phyloP scores from a whole-genome alignment of 2,329 filamentous ascomycete genomes.

The Didymella arachidicola region DNA sequence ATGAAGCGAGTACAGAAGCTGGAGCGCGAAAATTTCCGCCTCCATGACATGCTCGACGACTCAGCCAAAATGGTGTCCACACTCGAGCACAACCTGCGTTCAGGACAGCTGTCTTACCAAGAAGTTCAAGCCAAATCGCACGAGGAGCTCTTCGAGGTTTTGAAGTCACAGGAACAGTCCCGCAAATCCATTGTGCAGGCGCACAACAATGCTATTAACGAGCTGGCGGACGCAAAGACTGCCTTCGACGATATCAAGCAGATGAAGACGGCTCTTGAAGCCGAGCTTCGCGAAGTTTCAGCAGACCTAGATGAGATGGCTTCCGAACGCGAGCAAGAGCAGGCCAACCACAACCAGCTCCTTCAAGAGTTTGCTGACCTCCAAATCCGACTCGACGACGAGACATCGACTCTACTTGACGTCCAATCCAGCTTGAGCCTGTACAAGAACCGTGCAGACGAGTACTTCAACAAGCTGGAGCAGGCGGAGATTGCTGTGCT shows the following conservation, averaged over 20 bases:
- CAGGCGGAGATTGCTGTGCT: constrained; percentile 95
- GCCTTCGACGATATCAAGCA: constrained; percentile 89
- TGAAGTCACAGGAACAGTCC: constrained; percentile 92
- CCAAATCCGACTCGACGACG: constrained; percentile 89
- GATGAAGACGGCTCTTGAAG: constrained; percentile 78
- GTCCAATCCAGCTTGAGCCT: constrained; percentile 82
- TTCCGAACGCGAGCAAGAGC: constrained; percentile 82
- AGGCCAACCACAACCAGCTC: constrained; percentile 84
- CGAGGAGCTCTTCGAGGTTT: constrained; percentile 89
- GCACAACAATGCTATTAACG: constrained; percentile 84
- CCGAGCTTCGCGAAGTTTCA: constrained; percentile 83
- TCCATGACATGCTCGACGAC: constrained; percentile 95
- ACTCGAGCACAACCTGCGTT: constrained; percentile 84
- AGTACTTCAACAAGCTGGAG: constrained; percentile 97
- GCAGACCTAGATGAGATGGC: constrained; percentile 85
- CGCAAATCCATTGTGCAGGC: constrained; percentile 80
- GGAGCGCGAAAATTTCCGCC: constrained; percentile 86
- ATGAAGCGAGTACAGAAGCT: constrained; percentile 85
- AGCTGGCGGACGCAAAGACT: constrained; percentile 84
- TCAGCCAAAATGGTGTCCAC: constrained; percentile 91
- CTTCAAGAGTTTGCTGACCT: constrained; percentile 92
- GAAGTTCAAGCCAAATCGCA: constrained; percentile 94
- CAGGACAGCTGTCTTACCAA: constrained; percentile 85
- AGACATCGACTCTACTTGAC: constrained; percentile 84
- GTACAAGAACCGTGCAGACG: constrained; percentile 91